Evolutionary conservation across 345 rosid genomes (phyloP), one percentile per base, ranked within the genome.

Genomic region (Schrenkiella parvula): DNA sequence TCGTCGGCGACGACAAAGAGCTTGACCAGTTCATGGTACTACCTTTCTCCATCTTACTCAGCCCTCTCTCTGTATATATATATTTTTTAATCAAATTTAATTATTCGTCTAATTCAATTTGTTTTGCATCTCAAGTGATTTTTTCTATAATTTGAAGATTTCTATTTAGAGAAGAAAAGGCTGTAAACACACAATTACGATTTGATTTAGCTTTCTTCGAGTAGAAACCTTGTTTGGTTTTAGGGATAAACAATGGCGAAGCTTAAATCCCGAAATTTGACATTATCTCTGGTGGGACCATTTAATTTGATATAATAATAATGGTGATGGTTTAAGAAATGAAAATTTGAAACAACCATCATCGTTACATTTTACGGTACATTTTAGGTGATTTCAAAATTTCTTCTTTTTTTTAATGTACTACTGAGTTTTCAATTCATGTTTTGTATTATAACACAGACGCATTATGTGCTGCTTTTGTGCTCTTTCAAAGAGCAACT

Each of bases 1-100:
- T 84, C 78, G 90, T 79, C 73, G 79, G 66, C 2, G 99, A 92
- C 63, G 98, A 88, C 31, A 90, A 88, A 73, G 99, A 90, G 80
- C 98, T 95, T 60, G 97, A 92, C 80, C 98, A 92, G 80, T 95
- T 95, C 96, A 90, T 95, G 97, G 99, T 95, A 72, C 14, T 95
- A 72, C 14, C 41, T 23, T 23, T 28, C 29, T 28, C 29, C 29
- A 28, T 28, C 29, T 28, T 2, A 28, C 29, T 4, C 29, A 28
- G 29, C 29, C 29, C 1, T 12, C 41, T 37, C 5, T 12, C n/a
- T 37, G 4, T 3, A 28, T 28, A 2, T 28, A 0, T 37, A 0
- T 11, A 3, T 37, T 11, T 4, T 3, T 38, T 11, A 10, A 10
- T 34, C 38, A 37, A 11, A 10, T 3, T 38, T 13, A 1, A 11